Percentiles rank a stretch among this genome's conserved stretches.
Conservation (phyloP, 2,329 filamentous ascomycete genomes). For the Penicillium corylophilum region DNA sequence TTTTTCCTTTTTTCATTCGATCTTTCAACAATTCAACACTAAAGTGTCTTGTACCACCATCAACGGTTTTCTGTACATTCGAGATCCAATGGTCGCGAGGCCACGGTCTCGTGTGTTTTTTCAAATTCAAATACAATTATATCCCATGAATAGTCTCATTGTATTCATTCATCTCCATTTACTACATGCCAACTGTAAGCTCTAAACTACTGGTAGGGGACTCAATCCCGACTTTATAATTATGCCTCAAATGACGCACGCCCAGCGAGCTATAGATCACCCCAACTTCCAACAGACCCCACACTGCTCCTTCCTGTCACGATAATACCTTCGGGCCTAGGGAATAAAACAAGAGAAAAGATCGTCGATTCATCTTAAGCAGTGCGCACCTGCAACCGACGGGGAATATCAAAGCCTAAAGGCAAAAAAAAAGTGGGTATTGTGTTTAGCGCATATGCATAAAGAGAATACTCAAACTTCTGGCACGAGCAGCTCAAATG, state of each 20-base stretch:
- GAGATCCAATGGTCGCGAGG: background rate
- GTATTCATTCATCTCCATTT: background rate
- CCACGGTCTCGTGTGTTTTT: background rate
- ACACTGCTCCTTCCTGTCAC: background rate
- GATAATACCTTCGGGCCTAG: background rate
- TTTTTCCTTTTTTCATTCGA: conserved; percentile 7
- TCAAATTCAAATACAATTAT: background rate
- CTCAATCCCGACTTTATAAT: background rate
- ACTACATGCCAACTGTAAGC: conserved; percentile 3
- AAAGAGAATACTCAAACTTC: background rate
- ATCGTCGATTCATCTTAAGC: background rate
- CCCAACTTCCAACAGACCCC: background rate
- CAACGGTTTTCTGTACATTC: conserved; percentile 11
- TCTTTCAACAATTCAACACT: conserved; percentile 12
- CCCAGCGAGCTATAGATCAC: background rate
- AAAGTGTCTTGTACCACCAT: conserved; percentile 19
- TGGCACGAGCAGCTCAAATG: background rate
- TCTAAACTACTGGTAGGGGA: background rate
- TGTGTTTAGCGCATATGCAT: background rate
- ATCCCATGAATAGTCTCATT: background rate
- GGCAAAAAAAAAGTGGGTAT: conserved; percentile 12
- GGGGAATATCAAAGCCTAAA: conserved; percentile 4
- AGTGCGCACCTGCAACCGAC: background rate
- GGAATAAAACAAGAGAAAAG: background rate
- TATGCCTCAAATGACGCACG: background rate